Conservation (phyloP, 179 eudicot genomes). For the Beta corolliflora region DNA sequence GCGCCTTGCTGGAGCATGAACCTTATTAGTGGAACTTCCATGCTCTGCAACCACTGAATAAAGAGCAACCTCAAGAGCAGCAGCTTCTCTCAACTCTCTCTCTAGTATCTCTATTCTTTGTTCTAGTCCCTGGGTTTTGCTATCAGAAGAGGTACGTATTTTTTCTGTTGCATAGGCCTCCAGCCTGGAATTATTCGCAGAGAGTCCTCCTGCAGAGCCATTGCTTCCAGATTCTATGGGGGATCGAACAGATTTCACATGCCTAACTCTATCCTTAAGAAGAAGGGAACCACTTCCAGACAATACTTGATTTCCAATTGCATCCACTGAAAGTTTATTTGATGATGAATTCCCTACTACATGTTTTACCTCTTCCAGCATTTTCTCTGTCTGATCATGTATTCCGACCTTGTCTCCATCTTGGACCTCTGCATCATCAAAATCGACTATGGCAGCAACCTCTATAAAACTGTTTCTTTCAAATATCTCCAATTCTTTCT, state of each 20-base stretch:
- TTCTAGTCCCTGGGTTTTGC: constrained; percentile 63
- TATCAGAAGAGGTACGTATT: constrained; percentile 38
- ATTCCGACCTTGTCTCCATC: constrained; percentile 30
- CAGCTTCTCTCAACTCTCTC: constrained; percentile 88
- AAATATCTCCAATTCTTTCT: constrained; percentile 19
- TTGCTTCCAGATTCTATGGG: constrained; percentile 49
- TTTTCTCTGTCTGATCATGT: constrained; percentile 30
- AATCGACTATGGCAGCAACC: constrained; percentile 20
- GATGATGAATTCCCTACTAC: constrained; percentile 33
- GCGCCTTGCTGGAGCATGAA: constrained; percentile 96
- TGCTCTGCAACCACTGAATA: constrained; percentile 94
- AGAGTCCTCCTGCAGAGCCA: constrained; percentile 41
- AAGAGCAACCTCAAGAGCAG: constrained; percentile 76
- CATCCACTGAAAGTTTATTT: constrained; percentile 27
- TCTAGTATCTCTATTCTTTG: constrained; percentile 64
- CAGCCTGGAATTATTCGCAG: constrained; percentile 30
- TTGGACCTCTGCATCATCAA: constrained; percentile 26
- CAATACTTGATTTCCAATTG: constrained; percentile 32
- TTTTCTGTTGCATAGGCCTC: constrained; percentile 46
- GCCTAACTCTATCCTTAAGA: constrained; percentile 44
- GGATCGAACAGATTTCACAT: constrained; percentile 70
- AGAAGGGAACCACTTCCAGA: constrained; percentile 34
- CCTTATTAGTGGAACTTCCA: constrained; percentile 85
- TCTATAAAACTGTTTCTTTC: constrained; percentile 15
- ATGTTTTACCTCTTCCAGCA: constrained; percentile 32